Base-by-base conservation (phyloP, 2,329 filamentous ascomycete species). In the Cercospora citrullina region DNA sequence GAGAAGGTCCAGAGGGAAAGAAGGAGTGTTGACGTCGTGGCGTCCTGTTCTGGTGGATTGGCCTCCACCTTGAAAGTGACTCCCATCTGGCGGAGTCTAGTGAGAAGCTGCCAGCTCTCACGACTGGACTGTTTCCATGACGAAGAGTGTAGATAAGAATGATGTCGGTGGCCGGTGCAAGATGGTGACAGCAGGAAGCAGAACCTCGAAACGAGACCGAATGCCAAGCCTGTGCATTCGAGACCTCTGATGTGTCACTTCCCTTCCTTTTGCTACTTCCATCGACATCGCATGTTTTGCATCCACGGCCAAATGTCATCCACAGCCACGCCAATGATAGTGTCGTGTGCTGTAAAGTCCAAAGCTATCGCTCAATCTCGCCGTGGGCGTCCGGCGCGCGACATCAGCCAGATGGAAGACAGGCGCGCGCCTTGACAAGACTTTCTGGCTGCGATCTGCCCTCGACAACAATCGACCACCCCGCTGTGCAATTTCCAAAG, bases 1-100 rank as follows among this genome's bases (percentile, higher is more conserved):
- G 63, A 68, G 21, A 73, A 66, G 6, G 75, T 68, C 75, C 76
- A 78, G 51, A 71, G 9, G 8, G 69, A 66, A 6, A 72, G 59
- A 36, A 76, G 59, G 55, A 74, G 28, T n/a, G 72, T 70, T 2
- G 59, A 53, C 33, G 63, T 71, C 6, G 53, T 28, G 10, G 36
- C 42, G 18, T 33, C 51, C 33, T 64, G 31, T 18, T 64, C 53
- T 39, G 55, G 26, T 36, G 55, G 21, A n/a, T 23, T 59, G 18
- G 55, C 8, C 30, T 18, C 55, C 28, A 59, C n/a, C 55, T 59
- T 59, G 30, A 59, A 59, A 21, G 21, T 28, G 4, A 59, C 55
- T 12, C 55, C n/a, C 55, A 59, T 59, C 55, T 59, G 28, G 31
- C 30, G n/a, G n/a, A 31, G 8, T 58, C 16, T 53, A 23, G 30